Base-by-base conservation (phyloP, 805 yeast species). In the Ogataea dorogensis region DNA sequence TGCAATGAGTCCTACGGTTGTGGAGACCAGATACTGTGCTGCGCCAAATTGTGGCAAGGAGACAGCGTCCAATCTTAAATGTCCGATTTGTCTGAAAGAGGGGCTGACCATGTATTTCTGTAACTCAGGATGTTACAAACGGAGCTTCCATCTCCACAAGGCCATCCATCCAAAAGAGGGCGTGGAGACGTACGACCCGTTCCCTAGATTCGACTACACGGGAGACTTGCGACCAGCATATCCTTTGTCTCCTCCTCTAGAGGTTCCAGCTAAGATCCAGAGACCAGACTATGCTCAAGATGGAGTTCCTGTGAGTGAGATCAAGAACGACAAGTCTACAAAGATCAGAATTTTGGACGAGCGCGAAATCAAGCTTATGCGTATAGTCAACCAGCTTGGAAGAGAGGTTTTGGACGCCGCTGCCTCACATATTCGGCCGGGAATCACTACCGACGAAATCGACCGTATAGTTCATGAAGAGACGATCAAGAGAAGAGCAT, bases 341-440 rank as follows among this genome's bases (percentile, higher is more conserved):
- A 77, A 77, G 51, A 81, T 89, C 52, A 75, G 75, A 27, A 67
- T 79, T 18, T 70, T 81, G 51, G 65, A 68, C 18, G 78, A 71
- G n/a, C 82, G 79, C 21, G 88, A 85, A 43, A 75, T 87, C 50
- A 81, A 71, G 44, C 79, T 74, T 49, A 78, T 89, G 63, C 78
- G 91, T 50, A 74, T 75, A 45, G 93, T 82, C n/a, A 80, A 84
- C 42, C 69, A 69, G 36, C 63, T 81, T 11, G 93, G 89, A 12
- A 75, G 98, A 58, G 96, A 89, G 58, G 78, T 93, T n/a, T 64
- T 89, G 43, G 98, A 93, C 62, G 67, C 73, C 8, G 95, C 93
- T 7, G 98, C 91, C 5, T 81, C 86, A 3, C 81, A 84, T 17
- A 70, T 87, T 25, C 75, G 68, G 45, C 95, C 95, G 0, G 98